Evolutionary conservation across 495 filamentous ascomycete genomes (phyloP).

Genomic region (Neurospora discreta): DNA sequence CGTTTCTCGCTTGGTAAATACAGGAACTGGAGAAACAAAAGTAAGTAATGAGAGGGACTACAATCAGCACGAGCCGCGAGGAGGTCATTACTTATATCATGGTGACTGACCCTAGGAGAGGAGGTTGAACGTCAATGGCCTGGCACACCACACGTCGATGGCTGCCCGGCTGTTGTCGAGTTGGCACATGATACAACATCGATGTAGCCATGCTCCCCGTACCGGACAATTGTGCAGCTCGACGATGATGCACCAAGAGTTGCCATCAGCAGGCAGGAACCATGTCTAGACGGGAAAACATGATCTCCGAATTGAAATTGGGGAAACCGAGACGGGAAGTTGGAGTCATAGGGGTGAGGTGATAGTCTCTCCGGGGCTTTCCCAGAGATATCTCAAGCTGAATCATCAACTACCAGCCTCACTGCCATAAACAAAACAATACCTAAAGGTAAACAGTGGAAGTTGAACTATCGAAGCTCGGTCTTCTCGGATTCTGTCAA

Average conservation of each 20-base stretch:
- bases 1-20: not conserved
- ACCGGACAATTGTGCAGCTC: not conserved
- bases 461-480: not conserved
- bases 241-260: not conserved
- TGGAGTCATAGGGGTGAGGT: not conserved
- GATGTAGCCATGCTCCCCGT: not conserved
- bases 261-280: not conserved
- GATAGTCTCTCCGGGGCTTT: not conserved
- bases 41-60: not conserved
- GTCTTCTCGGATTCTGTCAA: not conserved
- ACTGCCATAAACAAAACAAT: not conserved
- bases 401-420: not conserved
- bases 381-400: not conserved
- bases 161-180: not conserved
- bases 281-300: not conserved
- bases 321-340: not conserved
- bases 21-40: not conserved
- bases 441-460: not conserved
- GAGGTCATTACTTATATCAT: not conserved
- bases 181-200: not conserved
- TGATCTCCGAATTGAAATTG: not conserved
- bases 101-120: not conserved
- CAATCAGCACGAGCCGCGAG: not conserved
- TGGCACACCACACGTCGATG: not conserved
- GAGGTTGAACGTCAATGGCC: not conserved